A percentile compares a stretch with the other conserved stretches of the same genome.
These are phyloP conservation scores for Fistulifera solaris DNA, from an alignment of 108 stramenopile genomes.

Conservation along the genomic window DNA sequence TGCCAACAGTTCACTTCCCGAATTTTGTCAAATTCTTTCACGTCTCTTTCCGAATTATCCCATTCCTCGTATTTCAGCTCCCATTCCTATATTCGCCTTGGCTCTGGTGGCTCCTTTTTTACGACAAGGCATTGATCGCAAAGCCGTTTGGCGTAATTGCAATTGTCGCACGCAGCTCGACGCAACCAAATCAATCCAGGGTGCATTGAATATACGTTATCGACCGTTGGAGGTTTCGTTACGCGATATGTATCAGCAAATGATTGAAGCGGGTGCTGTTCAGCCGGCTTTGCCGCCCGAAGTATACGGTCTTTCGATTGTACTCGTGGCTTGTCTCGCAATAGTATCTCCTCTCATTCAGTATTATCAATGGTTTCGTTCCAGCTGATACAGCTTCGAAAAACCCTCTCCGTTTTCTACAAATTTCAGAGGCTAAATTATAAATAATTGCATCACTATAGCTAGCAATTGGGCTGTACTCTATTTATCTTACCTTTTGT, in stretches of 20 bases:
- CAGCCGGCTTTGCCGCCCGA: too few species aligned
- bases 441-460: too few species aligned
- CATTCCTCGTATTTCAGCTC: constrained; percentile 2
- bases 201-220: constrained; percentile 14
- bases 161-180: not conserved
- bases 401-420: too few species aligned
- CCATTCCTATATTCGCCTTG: constrained; percentile 4
- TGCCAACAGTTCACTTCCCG: constrained; percentile 1
- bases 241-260: constrained; percentile 15
- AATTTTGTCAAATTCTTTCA: not conserved
- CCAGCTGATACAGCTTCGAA: too few species aligned
- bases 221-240: constrained; percentile 12
- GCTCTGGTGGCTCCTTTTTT: constrained; percentile 9
- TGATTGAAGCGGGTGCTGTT: constrained; percentile 8
- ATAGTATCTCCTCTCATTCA: too few species aligned
- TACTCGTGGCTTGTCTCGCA: too few species aligned
- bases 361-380: too few species aligned
- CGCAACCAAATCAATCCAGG: constrained; percentile 5
- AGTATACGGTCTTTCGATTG: too few species aligned
- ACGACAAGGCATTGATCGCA: constrained; percentile 3
- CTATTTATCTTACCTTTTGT: not conserved
- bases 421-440: too few species aligned
- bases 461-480: too few species aligned
- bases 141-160: not conserved
- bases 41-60: not conserved